Evolutionary conservation across 2,329 filamentous ascomycete species (phyloP), one percentile per base, ranked within the genome.

Genomic region (Neonectria faginata): DNA sequence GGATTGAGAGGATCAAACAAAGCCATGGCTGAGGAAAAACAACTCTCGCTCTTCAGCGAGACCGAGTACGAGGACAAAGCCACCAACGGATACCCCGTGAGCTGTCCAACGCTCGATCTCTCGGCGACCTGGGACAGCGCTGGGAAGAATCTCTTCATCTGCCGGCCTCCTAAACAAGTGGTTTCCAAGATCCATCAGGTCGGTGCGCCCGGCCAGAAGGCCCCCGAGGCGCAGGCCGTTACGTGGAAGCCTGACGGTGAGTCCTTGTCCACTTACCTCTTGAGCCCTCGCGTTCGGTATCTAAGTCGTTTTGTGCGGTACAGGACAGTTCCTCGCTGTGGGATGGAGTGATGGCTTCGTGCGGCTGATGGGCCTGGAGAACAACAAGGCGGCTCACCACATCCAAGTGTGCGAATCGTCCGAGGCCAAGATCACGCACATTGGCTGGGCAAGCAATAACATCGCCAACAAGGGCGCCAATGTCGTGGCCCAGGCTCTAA

Each of bases 31-130:
- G 65, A 70, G 60, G 64, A 67, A 55, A 72, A 63, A 60, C 72
- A 79, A 67, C 81, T 88, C 65, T 69, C 80, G 67, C 81, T 85
- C 50, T 78, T 86, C 67, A 86, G 86, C 78, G 84, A 89, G 74
- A 88, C 87, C 70, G 81, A 82, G 68, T 84, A 91, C 65, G 82
- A 86, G 55, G 80, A 84, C 50, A 83, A 84, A 25, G 83, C 88
- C 22, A 83, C 86, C 41, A 80, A 83, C 39, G 81, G 84, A 51
- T 85, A 91, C 55, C 83, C 95, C 36, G 85, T 89, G 27, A 93
- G 92, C 78, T 97, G 93, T 78, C 93, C 94, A 16, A 91, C 90
- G 9, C 92, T 97, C 82, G 93, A 97, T 79, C 84, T 98, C 50
- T 85, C 91, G n/a, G 90, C 91, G 5, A 84, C 94, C 12, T 81